Conservation (phyloP, 768 basidiomycete genomes). For the Tulasnella calospora region DNA sequence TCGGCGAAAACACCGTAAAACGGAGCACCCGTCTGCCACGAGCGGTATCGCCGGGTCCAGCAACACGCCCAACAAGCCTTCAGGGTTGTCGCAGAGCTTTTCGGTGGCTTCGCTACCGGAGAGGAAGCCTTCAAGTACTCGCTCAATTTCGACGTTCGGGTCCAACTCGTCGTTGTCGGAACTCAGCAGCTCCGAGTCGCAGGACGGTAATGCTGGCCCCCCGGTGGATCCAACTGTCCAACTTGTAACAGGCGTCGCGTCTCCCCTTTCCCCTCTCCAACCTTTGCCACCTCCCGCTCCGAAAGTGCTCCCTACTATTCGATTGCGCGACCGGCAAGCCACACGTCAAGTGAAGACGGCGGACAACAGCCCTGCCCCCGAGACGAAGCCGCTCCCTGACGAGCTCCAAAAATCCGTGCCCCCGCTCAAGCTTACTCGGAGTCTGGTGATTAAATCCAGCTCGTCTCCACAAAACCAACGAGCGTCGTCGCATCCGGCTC, state of each 20-base stretch:
- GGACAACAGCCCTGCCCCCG: neutral
- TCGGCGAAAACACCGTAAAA: slow-evolving; percentile 10
- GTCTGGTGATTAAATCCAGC: neutral
- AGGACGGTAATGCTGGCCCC: too few relatives aligned
- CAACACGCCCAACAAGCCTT: neutral
- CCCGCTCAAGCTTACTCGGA: neutral
- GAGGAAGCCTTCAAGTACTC: neutral
- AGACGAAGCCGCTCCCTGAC: neutral
- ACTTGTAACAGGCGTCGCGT: too few relatives aligned
- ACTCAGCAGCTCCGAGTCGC: neutral
- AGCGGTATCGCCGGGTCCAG: neutral
- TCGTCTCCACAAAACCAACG: neutral
- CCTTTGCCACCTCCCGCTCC: neutral
- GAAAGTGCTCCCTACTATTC: neutral
- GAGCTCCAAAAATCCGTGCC: neutral
- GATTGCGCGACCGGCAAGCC: neutral
- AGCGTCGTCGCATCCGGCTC: neutral
- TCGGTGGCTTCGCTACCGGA: neutral
- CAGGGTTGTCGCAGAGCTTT: neutral
- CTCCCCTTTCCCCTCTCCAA: too few relatives aligned
- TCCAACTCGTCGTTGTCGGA: neutral
- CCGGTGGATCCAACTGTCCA: too few relatives aligned
- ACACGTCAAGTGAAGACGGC: neutral
- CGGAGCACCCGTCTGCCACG: neutral
- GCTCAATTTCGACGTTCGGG: neutral